phyloP scores from a whole-genome alignment of 805 yeast genomes.

The Candida sithepensis region DNA sequence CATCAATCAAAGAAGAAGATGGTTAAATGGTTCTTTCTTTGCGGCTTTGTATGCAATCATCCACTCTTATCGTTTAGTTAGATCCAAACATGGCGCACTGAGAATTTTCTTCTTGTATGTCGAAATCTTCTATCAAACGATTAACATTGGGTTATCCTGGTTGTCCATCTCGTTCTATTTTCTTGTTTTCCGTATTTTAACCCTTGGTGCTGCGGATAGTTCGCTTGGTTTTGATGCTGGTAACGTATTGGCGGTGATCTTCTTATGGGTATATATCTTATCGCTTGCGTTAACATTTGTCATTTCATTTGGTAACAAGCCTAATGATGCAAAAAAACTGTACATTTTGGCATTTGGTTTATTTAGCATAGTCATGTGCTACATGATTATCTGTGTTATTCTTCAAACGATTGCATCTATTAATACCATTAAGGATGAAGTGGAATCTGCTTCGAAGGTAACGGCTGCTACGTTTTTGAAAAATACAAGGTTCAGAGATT shows the following conservation, averaged over 20 bases:
- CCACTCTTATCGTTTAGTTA: constrained; percentile 71
- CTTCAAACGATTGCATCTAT: constrained; percentile 60
- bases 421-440: constrained; percentile 41
- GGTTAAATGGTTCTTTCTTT: constrained; percentile 96
- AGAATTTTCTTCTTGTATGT: constrained; percentile 69
- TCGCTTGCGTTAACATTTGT: constrained; percentile 79
- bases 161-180: constrained; percentile 85
- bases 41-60: constrained; percentile 85
- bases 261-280: constrained; percentile 82
- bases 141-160: constrained; percentile 81
- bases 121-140: constrained; percentile 74
- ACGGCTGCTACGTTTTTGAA: constrained; percentile 46
- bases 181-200: constrained; percentile 81
- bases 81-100: constrained; percentile 63
- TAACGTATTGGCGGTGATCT: constrained; percentile 66
- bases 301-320: constrained; percentile 89
- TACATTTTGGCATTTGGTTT: constrained; percentile 67
- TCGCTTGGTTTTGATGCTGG: constrained; percentile 54
- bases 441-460: constrained; percentile 31
- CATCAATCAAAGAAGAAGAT: constrained; percentile 86
- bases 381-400: constrained; percentile 76
- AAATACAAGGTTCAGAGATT: constrained; percentile 73
- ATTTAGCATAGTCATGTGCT: constrained; percentile 81
- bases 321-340: constrained; percentile 77
- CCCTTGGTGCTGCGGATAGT: constrained; percentile 62